These are phyloP conservation scores for Aeminium ludgeri DNA, from an alignment of 495 filamentous ascomycete genomes.

Conservation along the genomic window DNA sequence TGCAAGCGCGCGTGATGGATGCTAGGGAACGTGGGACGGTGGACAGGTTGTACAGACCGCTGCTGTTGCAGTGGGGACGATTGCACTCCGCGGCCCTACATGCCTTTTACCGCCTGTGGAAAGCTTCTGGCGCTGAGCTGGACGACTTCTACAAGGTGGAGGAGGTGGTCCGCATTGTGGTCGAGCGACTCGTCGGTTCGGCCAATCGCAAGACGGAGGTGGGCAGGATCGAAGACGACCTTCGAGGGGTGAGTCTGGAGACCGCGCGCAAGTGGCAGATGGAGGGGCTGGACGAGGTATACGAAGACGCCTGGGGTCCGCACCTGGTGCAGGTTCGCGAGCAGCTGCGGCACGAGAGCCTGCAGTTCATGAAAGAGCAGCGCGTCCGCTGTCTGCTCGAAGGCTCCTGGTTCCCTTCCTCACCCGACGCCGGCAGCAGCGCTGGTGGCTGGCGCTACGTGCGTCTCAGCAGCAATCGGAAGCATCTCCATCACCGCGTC, in stretches of 20 bases:
- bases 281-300: slow-evolving; percentile 76
- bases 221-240: slow-evolving; percentile 72
- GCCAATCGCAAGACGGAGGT: slow-evolving; percentile 73
- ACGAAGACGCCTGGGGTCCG: slow-evolving; percentile 86
- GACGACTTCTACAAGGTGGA: slow-evolving; percentile 87
- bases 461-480: slow-evolving; percentile 77
- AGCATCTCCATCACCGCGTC: slow-evolving; percentile 81
- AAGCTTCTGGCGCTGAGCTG: slow-evolving; percentile 59
- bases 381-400: slow-evolving; percentile 79
- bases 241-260: slow-evolving; percentile 63
- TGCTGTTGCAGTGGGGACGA: slow-evolving; percentile 88
- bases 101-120: slow-evolving; percentile 86
- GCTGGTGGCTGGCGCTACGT: slow-evolving; percentile 53
- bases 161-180: slow-evolving; percentile 75
- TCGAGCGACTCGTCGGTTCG: slow-evolving; percentile 79
- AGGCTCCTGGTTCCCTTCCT: slow-evolving; percentile 77
- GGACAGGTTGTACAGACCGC: slow-evolving; percentile 73
- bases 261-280: slow-evolving; percentile 79
- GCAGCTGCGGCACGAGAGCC: slow-evolving; percentile 75
- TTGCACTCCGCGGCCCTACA: slow-evolving; percentile 82
- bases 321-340: slow-evolving; percentile 81
- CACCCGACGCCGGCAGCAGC: slow-evolving; percentile 13
- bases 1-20: background rate
- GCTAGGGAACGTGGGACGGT: slow-evolving; percentile 46
- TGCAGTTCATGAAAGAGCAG: slow-evolving; percentile 94